Evolutionary conservation across 2,329 filamentous ascomycete species (phyloP), one percentile per base, ranked within the genome.

Genomic region (Talaromyces sp.): DNA sequence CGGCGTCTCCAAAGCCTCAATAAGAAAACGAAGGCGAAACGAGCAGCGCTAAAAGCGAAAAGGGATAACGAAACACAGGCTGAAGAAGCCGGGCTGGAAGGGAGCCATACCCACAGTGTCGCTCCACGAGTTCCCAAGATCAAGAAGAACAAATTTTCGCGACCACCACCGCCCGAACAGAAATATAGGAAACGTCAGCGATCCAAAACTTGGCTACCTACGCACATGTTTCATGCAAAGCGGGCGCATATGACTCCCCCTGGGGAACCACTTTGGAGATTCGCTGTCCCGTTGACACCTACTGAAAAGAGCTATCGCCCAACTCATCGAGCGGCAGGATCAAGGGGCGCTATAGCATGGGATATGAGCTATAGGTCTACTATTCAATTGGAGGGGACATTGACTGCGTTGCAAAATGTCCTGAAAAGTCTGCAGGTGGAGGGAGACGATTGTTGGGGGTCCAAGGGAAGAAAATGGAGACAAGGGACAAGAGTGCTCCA

Each of bases 281-380:
- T 97, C 72, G 85, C 90, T 0, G 78, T 97, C 22, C 91, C 92
- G 0, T 72, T 96, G 62, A 91, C 89, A 4, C 91, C 93, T 0
- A 95, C 89, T 28, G 87, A 91, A 69, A 99, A 99, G 77, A 86
- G 88, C 53, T 97, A 97, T 70, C 81, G 94, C 53, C 85, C 90
- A 46, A 94, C 90, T 0, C 91, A 97, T 76, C 85, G 92, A 63
- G 87, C 90, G 21, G 84, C 86, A 54, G 85, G 86, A 28, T 81
- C 87, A 54, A 84, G 87, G 63, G 92, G 94, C 5, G 88, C 88
- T 21, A 79, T 97, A 43, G 86, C 86, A 1, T 97, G 93, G 91
- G 94, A 99, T 73, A 89, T 85, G 78, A 97, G 92, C 70, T 99
- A 97, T 70, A 88, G 94, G 78, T 89, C 89, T 64, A 96, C 91